Evolutionary conservation across 192 early-diverging fungal genomes (phyloP).

Genomic region (Umbelopsis vinacea): DNA sequence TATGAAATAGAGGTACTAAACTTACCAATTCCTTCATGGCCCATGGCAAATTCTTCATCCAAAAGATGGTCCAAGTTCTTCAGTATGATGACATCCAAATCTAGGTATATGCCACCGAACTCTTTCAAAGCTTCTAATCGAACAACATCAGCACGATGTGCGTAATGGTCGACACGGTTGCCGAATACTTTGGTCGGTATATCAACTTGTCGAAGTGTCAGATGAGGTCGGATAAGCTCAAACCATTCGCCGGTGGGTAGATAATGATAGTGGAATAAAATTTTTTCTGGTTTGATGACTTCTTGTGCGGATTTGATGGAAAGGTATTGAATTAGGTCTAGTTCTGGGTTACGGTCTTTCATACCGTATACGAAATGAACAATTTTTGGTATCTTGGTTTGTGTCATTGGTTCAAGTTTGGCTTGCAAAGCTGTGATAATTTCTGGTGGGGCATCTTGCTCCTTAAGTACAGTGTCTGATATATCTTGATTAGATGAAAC

Average conservation of each 20-base stretch:
- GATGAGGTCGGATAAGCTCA: constrained; percentile 31
- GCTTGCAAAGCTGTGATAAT: constrained; percentile 19
- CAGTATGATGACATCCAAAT: constrained; percentile 54
- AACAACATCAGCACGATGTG: constrained; percentile 54
- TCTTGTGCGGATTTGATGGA: constrained; percentile 56
- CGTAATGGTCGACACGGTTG: constrained; percentile 43
- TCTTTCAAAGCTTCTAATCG: constrained; percentile 45
- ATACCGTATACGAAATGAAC: constrained; percentile 57
- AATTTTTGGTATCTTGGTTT: constrained; percentile 44
- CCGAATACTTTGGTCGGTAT: constrained; percentile 47
- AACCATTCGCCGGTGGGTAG: constrained; percentile 47
- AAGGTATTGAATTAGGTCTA: constrained; percentile 52
- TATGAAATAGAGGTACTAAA: not conserved
- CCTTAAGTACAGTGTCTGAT: not conserved
- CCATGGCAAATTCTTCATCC: constrained; percentile 53
- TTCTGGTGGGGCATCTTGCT: not conserved
- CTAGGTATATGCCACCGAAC: constrained; percentile 60
- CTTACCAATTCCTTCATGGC: constrained; percentile 48
- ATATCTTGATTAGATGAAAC: constrained; percentile 2
- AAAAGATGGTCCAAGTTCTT: constrained; percentile 52
- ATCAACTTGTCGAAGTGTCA: constrained; percentile 39
- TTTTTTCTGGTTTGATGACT: constrained; percentile 41
- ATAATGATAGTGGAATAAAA: constrained; percentile 52
- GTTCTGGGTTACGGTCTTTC: constrained; percentile 32
- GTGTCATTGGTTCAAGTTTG: constrained; percentile 1